phyloP scores from a whole-genome alignment of 768 basidiomycete species.

The Sarcomyxa edulis region DNA sequence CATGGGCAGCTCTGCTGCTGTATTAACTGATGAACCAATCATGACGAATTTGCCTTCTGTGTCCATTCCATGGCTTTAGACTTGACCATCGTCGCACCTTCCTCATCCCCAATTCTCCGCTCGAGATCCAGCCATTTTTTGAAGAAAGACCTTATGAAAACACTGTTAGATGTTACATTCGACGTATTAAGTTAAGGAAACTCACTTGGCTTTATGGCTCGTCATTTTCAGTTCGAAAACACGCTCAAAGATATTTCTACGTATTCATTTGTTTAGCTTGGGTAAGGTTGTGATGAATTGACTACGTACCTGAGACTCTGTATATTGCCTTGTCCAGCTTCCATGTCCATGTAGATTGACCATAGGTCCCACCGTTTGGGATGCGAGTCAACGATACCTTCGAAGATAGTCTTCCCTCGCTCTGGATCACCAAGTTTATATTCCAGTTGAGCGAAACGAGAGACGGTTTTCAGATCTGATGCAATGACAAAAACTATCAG shows the following conservation, averaged over 20 bases:
- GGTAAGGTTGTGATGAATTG: no score
- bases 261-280: no score
- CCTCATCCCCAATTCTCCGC: conserved; percentile 79
- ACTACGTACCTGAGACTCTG: conserved; percentile 62
- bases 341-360: conserved; percentile 97
- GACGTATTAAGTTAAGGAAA: conserved; percentile 11
- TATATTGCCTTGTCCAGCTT: conserved; percentile 74
- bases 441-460: conserved; percentile 91
- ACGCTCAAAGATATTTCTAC: conserved; percentile 82
- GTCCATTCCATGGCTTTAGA: conserved; percentile 91
- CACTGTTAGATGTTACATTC: conserved; percentile 8
- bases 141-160: conserved; percentile 71
- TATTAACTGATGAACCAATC: conserved; percentile 19
- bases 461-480: conserved; percentile 95
- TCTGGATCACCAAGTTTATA: conserved; percentile 93
- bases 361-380: conserved; percentile 94
- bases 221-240: conserved; percentile 84
- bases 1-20: conserved; percentile 24
- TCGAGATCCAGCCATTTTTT: conserved; percentile 97
- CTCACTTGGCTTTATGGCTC: conserved; percentile 91
- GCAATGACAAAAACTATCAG: background rate
- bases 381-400: conserved; percentile 94
- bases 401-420: conserved; percentile 92
- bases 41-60: conserved; percentile 49
- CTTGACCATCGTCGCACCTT: conserved; percentile 78